A percentile compares a stretch with the other conserved stretches of the same genome.
Conservation (phyloP, 345 rosid genomes). For the Lumnitzera littorea region DNA sequence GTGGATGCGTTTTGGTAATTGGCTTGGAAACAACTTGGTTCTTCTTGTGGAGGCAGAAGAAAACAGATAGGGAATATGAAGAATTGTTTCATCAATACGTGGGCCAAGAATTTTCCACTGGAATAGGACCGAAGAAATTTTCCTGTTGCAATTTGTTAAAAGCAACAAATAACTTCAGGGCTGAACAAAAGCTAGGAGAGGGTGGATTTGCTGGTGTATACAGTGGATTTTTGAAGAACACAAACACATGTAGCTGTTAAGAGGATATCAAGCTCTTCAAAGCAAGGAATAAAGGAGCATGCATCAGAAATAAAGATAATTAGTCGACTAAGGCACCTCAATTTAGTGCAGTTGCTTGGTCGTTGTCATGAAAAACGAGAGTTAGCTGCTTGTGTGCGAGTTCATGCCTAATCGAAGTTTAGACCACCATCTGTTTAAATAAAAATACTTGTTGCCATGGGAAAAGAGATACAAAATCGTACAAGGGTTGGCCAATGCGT, state of each 20-base stretch:
- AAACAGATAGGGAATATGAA: not conserved
- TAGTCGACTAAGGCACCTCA: slow-evolving; percentile 35
- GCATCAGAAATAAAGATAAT: slow-evolving; percentile 18
- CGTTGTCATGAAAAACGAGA: slow-evolving; percentile 35
- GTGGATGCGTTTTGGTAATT: not conserved
- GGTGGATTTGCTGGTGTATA: slow-evolving; percentile 21
- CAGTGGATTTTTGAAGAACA: slow-evolving; percentile 7
- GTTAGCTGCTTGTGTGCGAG: slow-evolving; percentile 9
- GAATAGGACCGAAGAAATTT: slow-evolving; percentile 13
- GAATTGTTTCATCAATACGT: not conserved
- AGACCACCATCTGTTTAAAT: slow-evolving; percentile 26
- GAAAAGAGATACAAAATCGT: slow-evolving; percentile 17
- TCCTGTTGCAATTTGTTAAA: slow-evolving; percentile 6
- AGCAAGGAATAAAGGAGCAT: slow-evolving; percentile 17
- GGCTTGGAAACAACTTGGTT: not conserved
- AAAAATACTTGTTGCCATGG: slow-evolving; percentile 15
- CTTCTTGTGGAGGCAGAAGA: slow-evolving; percentile 5
- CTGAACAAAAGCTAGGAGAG: slow-evolving; percentile 14
- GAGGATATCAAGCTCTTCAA: slow-evolving; percentile 11
- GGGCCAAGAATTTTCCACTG: slow-evolving; percentile 2
- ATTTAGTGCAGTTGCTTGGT: slow-evolving; percentile 32
- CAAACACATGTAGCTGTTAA: slow-evolving; percentile 9
- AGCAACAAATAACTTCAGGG: slow-evolving; percentile 9
- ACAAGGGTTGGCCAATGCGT: slow-evolving; percentile 24
- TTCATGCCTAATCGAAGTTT: slow-evolving; percentile 35